phyloP scores from a whole-genome alignment of 73 alveolate species.

The Tetrahymena thermophila region DNA sequence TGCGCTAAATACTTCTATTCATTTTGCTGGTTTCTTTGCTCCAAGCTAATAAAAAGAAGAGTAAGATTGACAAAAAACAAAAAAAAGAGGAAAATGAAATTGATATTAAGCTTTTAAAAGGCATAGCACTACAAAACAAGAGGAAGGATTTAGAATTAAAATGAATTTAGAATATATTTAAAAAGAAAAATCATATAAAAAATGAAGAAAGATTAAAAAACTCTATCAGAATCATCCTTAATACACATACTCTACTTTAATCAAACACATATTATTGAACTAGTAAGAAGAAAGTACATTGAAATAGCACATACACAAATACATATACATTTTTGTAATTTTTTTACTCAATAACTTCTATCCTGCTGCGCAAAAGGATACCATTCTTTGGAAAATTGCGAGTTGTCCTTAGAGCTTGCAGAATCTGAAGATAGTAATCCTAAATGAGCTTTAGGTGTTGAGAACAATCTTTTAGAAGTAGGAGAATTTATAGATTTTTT shows the following conservation, averaged over 20 bases:
- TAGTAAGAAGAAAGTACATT: background rate
- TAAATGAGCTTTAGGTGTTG: background rate
- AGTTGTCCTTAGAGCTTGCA: background rate
- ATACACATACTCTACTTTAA: background rate
- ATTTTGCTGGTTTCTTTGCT: background rate
- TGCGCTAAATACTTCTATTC: background rate
- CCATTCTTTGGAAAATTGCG: background rate
- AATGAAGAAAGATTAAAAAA: background rate
- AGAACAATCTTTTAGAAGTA: background rate
- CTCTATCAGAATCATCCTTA: conserved; percentile 2
- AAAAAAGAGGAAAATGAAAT: background rate
- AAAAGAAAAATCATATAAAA: background rate
- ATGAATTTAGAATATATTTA: background rate
- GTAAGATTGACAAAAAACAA: background rate
- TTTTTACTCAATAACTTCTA: background rate
- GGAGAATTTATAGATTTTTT: background rate
- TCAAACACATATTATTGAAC: background rate
- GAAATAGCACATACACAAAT: background rate
- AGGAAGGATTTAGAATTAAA: background rate
- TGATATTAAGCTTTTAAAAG: background rate
- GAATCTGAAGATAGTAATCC: background rate
- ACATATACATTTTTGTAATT: background rate
- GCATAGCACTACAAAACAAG: background rate
- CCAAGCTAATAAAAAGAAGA: background rate
- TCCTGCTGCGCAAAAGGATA: background rate